phyloP scores from a whole-genome alignment of 805 yeast species.

The Blastobotrys muscicola region DNA sequence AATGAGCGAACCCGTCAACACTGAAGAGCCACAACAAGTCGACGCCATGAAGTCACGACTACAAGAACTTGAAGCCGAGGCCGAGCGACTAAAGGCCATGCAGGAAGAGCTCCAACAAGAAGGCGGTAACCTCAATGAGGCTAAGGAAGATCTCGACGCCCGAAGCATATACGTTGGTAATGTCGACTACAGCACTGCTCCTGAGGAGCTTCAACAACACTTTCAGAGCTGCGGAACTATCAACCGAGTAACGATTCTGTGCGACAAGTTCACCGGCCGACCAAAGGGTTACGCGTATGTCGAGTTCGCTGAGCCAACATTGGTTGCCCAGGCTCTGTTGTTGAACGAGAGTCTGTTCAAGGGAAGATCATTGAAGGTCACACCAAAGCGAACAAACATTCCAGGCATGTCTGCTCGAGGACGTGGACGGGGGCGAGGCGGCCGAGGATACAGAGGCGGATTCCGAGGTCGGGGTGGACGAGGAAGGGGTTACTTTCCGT shows the following conservation, averaged over 20 bases:
- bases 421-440: constrained; percentile 42
- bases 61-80: constrained; percentile 53
- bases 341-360: constrained; percentile 57
- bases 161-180: constrained; percentile 76
- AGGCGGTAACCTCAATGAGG: constrained; percentile 34
- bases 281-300: constrained; percentile 86
- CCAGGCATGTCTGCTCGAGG: constrained; percentile 56
- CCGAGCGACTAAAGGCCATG: constrained; percentile 49
- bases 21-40: constrained; percentile 13
- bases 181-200: constrained; percentile 71
- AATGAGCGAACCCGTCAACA: not conserved
- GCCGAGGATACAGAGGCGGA: constrained; percentile 27
- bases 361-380: constrained; percentile 64
- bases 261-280: constrained; percentile 64
- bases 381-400: constrained; percentile 69
- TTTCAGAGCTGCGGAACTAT: constrained; percentile 64
- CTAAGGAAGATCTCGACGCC: constrained; percentile 60
- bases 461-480: constrained; percentile 32
- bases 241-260: constrained; percentile 68
- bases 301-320: constrained; percentile 64
- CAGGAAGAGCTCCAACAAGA: constrained; percentile 41
- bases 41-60: constrained; percentile 36
- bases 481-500: constrained; percentile 37
- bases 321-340: constrained; percentile 54
- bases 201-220: constrained; percentile 68